Conservation (phyloP, 495 filamentous ascomycete species). For the Tuber borchii region DNA sequence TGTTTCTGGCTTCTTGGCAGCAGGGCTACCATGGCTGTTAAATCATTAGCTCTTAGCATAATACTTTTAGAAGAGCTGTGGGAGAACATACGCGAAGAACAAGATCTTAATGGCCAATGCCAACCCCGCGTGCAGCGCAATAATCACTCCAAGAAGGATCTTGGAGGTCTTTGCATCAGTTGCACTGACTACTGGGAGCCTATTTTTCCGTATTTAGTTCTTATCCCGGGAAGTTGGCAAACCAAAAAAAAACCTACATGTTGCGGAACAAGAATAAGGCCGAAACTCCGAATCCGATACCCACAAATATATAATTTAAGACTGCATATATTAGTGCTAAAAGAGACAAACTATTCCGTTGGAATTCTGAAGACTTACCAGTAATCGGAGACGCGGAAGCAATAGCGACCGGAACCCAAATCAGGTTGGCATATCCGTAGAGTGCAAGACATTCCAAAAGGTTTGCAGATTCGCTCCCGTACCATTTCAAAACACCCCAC, state of each 20-base stretch:
- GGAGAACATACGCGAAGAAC: slow-evolving; percentile 70
- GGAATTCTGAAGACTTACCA: slow-evolving; percentile 26
- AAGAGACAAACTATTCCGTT: neutral
- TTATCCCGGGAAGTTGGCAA: slow-evolving; percentile 20
- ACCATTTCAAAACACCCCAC: slow-evolving; percentile 88
- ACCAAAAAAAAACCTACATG: slow-evolving; percentile 48
- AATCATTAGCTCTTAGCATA: neutral
- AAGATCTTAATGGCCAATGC: slow-evolving; percentile 89
- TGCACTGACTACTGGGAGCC: slow-evolving; percentile 76
- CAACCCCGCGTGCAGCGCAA: slow-evolving; percentile 77
- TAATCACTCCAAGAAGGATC: slow-evolving; percentile 73
- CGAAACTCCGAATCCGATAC: slow-evolving; percentile 76
- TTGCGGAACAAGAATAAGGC: slow-evolving; percentile 86
- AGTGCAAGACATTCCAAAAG: slow-evolving; percentile 88
- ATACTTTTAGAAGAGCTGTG: neutral
- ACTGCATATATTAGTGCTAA: slow-evolving; percentile 37
- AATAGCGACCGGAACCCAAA: slow-evolving; percentile 92
- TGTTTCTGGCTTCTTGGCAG: slow-evolving; percentile 49
- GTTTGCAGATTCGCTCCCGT: slow-evolving; percentile 79
- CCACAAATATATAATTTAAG: slow-evolving; percentile 91
- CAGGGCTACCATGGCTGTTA: slow-evolving; percentile 56
- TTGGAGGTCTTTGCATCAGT: slow-evolving; percentile 89
- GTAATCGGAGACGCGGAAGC: slow-evolving; percentile 79
- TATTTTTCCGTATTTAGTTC: neutral
- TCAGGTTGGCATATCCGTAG: slow-evolving; percentile 90